Percentiles rank a stretch among this genome's conserved stretches.
Conservation (phyloP, 2,329 filamentous ascomycete genomes). For the Thielaviopsis ethacetica region DNA sequence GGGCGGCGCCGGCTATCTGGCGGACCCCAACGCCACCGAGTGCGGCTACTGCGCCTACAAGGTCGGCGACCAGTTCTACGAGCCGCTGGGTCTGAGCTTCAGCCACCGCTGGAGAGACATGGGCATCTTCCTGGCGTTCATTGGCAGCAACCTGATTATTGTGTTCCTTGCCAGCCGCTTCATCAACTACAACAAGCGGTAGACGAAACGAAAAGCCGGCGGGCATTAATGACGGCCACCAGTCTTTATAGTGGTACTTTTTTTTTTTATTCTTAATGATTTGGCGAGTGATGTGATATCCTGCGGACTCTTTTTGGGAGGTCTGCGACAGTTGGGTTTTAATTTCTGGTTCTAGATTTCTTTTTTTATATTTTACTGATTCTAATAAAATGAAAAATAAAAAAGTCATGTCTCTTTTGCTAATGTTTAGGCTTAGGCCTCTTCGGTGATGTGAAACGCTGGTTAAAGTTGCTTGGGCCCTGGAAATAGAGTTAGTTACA, state of each 20-base stretch:
- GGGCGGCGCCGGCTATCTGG: constrained; percentile 58
- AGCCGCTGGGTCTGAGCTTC: constrained; percentile 48
- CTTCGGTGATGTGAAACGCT: too few relatives aligned
- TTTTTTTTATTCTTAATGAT: neutral
- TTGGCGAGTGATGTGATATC: neutral
- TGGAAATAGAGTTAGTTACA: too few relatives aligned
- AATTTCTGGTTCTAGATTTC: neutral
- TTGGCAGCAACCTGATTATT: constrained; percentile 59
- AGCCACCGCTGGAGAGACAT: constrained; percentile 63
- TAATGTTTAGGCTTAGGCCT: too few relatives aligned
- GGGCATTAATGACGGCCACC: neutral
- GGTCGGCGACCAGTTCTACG: constrained; percentile 67
- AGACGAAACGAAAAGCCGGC: neutral
- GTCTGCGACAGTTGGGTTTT: neutral
- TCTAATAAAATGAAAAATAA: too few relatives aligned
- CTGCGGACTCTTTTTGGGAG: neutral
- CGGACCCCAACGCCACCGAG: constrained; percentile 41
- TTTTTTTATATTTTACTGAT: neutral
- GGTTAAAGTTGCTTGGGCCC: too few relatives aligned
- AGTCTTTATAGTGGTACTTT: neutral
- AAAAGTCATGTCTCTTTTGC: too few relatives aligned
- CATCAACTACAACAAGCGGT: constrained; percentile 31
- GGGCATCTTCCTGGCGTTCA: constrained; percentile 61
- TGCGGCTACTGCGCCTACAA: constrained; percentile 75
- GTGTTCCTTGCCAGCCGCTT: constrained; percentile 35